Evolutionary conservation across 345 rosid species (phyloP).

Genomic region (Nephelium lappaceum): DNA sequence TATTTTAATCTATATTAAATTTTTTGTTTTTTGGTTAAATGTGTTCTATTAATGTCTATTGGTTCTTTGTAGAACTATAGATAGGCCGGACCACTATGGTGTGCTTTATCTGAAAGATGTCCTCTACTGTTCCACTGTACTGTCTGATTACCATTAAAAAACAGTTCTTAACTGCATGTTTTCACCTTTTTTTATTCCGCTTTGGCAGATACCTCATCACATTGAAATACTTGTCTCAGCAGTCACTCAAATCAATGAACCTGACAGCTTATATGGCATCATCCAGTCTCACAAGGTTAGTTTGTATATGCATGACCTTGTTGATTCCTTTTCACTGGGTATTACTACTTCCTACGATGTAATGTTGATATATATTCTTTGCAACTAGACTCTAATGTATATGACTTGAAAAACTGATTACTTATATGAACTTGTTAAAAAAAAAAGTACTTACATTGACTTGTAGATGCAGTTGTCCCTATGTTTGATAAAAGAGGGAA

Average conservation of each 20-base stretch:
- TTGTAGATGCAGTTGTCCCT: not conserved
- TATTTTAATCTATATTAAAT: not conserved
- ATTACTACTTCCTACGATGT: not conserved
- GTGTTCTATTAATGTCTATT: not conserved
- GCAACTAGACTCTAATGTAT: not conserved
- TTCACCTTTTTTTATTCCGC: not conserved
- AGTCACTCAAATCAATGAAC: slow-evolving; percentile 86
- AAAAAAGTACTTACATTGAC: not conserved
- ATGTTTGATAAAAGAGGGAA: not conserved
- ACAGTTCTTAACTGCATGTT: not conserved
- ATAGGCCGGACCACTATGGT: not conserved
- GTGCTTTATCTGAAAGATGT: not conserved
- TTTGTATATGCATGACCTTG: slow-evolving; percentile 17
- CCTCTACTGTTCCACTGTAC: slow-evolving; percentile 4
- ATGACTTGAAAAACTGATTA: not conserved
- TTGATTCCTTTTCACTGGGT: not conserved
- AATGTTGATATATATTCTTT: not conserved
- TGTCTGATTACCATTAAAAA: not conserved
- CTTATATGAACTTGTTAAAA: not conserved
- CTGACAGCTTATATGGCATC: slow-evolving; percentile 95
- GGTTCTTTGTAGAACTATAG: not conserved
- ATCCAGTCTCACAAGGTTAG: slow-evolving; percentile 87
- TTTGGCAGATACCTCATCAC: slow-evolving; percentile 70
- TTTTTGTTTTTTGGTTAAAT: not conserved
- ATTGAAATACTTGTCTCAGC: slow-evolving; percentile 87